Evolutionary conservation across 495 filamentous ascomycete species (phyloP).

Genomic region (Talaromyces ruber): DNA sequence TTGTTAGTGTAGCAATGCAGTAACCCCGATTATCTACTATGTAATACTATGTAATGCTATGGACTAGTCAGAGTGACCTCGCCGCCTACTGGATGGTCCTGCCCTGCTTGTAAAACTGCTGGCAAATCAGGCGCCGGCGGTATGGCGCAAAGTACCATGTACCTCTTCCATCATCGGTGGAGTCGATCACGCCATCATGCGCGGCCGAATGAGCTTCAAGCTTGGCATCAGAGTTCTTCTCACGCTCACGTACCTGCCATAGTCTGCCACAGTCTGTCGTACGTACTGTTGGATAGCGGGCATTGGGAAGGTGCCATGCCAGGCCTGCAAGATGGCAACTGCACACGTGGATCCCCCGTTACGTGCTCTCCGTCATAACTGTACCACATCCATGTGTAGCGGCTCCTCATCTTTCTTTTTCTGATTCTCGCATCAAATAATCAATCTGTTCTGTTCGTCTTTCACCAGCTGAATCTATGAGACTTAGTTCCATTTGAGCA

Average conservation of each 20-base stretch:
- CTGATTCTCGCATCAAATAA: background rate
- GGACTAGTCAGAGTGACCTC: background rate
- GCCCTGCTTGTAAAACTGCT: background rate
- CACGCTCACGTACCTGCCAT: no score
- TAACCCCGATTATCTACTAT: background rate
- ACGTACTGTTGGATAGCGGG: background rate
- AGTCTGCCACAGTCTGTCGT: background rate
- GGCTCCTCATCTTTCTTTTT: background rate
- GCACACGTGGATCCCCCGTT: background rate
- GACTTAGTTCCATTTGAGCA: background rate
- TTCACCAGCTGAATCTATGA: background rate
- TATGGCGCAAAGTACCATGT: background rate
- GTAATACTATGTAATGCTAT: background rate
- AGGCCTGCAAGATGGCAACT: background rate
- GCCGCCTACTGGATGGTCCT: background rate
- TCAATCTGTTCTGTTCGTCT: background rate
- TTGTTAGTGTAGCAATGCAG: background rate
- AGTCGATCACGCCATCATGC: slow-evolving; percentile 1
- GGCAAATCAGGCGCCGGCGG: background rate
- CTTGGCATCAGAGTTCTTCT: slow-evolving; percentile 1
- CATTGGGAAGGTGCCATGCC: background rate
- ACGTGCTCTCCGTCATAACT: background rate
- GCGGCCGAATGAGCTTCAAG: background rate
- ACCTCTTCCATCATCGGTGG: slow-evolving; percentile 1
- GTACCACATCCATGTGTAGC: background rate